These are phyloP conservation scores for Carex parvula DNA, from an alignment of 176 grass and related monocot species.

Conservation along the genomic window DNA sequence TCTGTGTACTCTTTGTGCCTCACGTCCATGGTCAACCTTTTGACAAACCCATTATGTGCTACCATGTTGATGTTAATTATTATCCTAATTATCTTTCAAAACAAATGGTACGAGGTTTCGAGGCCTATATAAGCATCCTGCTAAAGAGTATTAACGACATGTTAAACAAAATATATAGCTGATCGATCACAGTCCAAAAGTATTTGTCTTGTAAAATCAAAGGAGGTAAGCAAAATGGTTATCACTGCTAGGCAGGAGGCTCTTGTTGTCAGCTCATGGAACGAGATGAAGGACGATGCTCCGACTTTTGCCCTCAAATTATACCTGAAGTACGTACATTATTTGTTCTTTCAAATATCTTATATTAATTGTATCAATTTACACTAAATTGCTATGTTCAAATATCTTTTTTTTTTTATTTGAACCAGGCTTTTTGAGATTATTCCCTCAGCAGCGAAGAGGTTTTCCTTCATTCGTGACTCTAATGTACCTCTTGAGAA, in stretches of 20 bases:
- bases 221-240: not conserved
- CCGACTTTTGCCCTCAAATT: constrained; percentile 22
- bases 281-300: constrained; percentile 29
- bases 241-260: not conserved
- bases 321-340: too few relatives aligned
- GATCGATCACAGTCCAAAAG: not conserved
- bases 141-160: not conserved
- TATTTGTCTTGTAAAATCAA: not conserved
- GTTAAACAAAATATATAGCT: too few relatives aligned
- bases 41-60: not conserved
- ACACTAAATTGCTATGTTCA: too few relatives aligned
- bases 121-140: not conserved
- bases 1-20: not conserved
- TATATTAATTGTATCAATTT: too few relatives aligned
- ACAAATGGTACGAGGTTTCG: not conserved
- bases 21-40: not conserved
- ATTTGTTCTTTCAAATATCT: too few relatives aligned
- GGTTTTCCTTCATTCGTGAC: too few relatives aligned
- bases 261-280: constrained; percentile 24
- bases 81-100: not conserved
- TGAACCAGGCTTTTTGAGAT: too few relatives aligned
- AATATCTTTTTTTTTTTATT: too few relatives aligned
- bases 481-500: too few relatives aligned
- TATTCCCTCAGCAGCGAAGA: too few relatives aligned
- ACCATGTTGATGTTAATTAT: not conserved